A percentile compares a stretch with the other conserved stretches of the same genome.
Evolutionary conservation across 345 rosid species (phyloP).

Genomic region (Populus simonii): DNA sequence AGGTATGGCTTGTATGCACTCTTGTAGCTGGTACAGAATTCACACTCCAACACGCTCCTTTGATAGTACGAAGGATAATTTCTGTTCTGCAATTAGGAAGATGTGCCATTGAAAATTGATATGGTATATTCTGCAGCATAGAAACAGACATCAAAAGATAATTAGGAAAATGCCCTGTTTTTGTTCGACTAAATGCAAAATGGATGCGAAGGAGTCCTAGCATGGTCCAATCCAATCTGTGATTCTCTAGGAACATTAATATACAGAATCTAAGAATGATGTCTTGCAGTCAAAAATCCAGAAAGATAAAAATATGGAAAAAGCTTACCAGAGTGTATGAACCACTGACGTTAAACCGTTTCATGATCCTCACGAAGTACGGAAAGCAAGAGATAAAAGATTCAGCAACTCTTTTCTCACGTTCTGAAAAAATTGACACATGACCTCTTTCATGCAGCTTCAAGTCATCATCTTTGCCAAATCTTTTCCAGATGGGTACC

Average conservation of each 20-base stretch:
- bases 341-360: slow-evolving; percentile 57
- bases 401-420: slow-evolving; percentile 53
- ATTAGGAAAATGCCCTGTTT: background rate
- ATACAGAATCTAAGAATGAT: background rate
- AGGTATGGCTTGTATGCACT: slow-evolving; percentile 62
- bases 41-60: slow-evolving; percentile 55
- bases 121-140: slow-evolving; percentile 52
- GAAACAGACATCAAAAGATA: slow-evolving; percentile 5
- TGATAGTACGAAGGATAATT: slow-evolving; percentile 46
- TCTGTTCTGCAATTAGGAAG: slow-evolving; percentile 55
- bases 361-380: slow-evolving; percentile 61
- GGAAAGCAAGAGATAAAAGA: slow-evolving; percentile 52
- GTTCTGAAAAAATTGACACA: slow-evolving; percentile 32
- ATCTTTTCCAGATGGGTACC: slow-evolving; percentile 16
- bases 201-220: background rate
- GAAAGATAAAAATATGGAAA: background rate
- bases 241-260: slow-evolving; percentile 8
- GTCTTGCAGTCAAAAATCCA: background rate
- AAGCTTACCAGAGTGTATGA: slow-evolving; percentile 58
- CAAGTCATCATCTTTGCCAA: slow-evolving; percentile 23
- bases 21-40: slow-evolving; percentile 64
- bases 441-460: slow-evolving; percentile 23
- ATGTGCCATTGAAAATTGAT: slow-evolving; percentile 55
- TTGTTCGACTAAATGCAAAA: background rate
- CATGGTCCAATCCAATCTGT: background rate